Base-by-base conservation (phyloP, 805 yeast species). In the Tetrapisispora pingtungensis region DNA sequence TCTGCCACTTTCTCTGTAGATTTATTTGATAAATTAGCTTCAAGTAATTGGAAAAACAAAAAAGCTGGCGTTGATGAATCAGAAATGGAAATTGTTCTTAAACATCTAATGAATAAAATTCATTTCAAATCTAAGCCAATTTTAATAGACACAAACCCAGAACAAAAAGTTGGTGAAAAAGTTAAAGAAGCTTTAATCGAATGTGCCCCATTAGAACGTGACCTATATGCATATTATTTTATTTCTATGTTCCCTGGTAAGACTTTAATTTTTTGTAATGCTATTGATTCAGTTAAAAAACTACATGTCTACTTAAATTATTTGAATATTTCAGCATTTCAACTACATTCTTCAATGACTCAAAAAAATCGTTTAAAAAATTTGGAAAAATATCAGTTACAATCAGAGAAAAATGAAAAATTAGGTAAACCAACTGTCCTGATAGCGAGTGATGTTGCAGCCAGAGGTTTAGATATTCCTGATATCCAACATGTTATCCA, bases 361-460 rank as follows among this genome's bases (percentile, higher is more conserved):
- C 99, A 93, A 62, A 90, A 89, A 57, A 96, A 87, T 61, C 78
- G 99, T 58, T 68, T 93, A 54, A 74, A 89, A 53, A 77, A 90
- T 3, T 68, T 93, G 55, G 98, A 93, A 65, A 74, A 81, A 49
- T 90, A 43, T 36, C 45, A 52, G 40, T 26, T 40, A 28, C 72
- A 78, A 17, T 70, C 75, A 37, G 53, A 54, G 24, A 49, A 50
- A 17, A 65, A 66, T 41, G 57, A 57, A 19, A 64, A 67, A 7
- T 65, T 70, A 40, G 73, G 75, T 19, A 72, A 66, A 41, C 68
- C 78, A 3, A 71, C 84, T 0, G 89, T 89, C 3, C 69, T 93
- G 44, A 75, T 93, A 43, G 96, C 97, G 1, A 87, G 97, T 4
- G 98, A 93, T 65, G 97, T 93, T 38, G 98, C 98, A 2, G 98